Percentiles rank a stretch among this genome's conserved stretches.
These are phyloP conservation scores for Ochetophila trinervis DNA, from an alignment of 306 rosid genomes.

Conservation along the genomic window DNA sequence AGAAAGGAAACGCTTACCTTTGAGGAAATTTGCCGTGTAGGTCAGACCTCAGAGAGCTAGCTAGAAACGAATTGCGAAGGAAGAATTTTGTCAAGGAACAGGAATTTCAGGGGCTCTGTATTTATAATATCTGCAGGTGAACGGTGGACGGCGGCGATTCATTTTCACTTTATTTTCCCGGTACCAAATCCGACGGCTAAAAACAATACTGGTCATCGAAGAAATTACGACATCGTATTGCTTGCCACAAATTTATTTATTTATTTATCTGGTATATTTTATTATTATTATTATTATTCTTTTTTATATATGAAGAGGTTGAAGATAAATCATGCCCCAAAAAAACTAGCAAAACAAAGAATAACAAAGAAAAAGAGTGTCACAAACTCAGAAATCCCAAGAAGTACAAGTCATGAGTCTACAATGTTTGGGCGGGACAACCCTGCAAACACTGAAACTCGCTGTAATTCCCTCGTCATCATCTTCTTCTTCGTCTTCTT, in stretches of 20 bases:
- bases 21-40: not conserved
- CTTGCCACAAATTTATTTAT: not conserved
- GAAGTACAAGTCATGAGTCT: slow-evolving; percentile 34
- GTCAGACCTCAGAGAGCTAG: not conserved
- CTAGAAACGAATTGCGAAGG: not conserved
- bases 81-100: not conserved
- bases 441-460: slow-evolving; percentile 45
- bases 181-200: slow-evolving; percentile 31
- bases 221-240: not conserved
- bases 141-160: slow-evolving; percentile 21
- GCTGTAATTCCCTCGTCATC: slow-evolving; percentile 35
- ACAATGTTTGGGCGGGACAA: slow-evolving; percentile 45
- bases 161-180: slow-evolving; percentile 44
- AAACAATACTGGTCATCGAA: not conserved
- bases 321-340: not conserved
- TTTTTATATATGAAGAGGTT: not conserved
- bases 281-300: not conserved
- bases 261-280: too few species aligned
- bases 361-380: not conserved
- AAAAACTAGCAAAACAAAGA: not conserved
- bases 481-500: slow-evolving; percentile 37
- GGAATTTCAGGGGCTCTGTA: slow-evolving; percentile 15
- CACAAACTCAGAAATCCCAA: not conserved
- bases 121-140: not conserved
- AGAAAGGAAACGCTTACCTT: too few species aligned